Evolutionary conservation across 306 rosid species (phyloP), one percentile per base, ranked within the genome.

Genomic region (Prunus davidiana): DNA sequence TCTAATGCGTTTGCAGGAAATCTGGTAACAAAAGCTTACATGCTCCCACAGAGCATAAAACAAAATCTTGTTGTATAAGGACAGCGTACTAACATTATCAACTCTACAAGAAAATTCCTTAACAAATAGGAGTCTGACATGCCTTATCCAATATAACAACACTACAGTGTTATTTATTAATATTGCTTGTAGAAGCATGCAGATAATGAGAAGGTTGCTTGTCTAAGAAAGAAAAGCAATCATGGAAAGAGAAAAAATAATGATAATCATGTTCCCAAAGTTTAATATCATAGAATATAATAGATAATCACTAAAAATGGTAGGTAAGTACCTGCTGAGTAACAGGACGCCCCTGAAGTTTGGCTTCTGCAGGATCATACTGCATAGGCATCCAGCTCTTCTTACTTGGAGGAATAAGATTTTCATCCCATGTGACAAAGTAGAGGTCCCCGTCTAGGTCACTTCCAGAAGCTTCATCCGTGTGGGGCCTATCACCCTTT

Each of bases 381-480:
- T 82, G 77, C 98, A 93, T 93, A 34, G 98, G 96, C 8, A 25
- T 34, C 88, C 86, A 89, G 89, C 97, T 93, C 85, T 76, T 91
- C 84, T 89, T 93, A 74, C 90, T 66, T n/a, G 97, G 95, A 57
- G 98, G 97, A 78, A 93, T 82, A 64, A 93, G 93, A 81, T 84
- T 84, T 74, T 84, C 89, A 87, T 92, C 96, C 97, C 97, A 95
- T 8, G 97, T 95, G 75, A 86, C 93, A 83, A 95, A 95, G 85
- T 95, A 95, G 13, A 92, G 92, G 73, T 95, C 98, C 61, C 93
- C 97, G 15, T 95, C 97, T 69, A 92, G 93, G 86, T 92, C 98
- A 83, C 97, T 92, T 80, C 97, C 98, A 83, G 97, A 92, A 81
- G 98, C 97, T 84, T 95, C 98, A 80, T 94, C 71, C 55, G 97